Evolutionary conservation across 106 monocot genomes (phyloP).

Genomic region (Alisma plantagoaquatica): DNA sequence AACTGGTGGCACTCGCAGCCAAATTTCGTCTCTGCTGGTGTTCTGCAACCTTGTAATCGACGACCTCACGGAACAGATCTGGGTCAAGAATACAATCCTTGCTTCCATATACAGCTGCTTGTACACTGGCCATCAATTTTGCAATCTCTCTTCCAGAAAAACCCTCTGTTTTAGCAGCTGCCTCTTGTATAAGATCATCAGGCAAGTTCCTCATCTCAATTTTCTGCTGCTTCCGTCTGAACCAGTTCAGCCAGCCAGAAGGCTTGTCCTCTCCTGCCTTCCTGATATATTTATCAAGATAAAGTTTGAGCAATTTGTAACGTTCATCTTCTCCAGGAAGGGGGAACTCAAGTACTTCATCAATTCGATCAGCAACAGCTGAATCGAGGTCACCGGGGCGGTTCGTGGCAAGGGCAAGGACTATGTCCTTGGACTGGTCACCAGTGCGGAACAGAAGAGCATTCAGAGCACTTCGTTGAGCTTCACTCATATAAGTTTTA

Average conservation of each 20-base stretch:
- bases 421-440: slow-evolving; percentile 86
- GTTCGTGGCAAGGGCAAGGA: slow-evolving; percentile 91
- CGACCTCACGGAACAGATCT: slow-evolving; percentile 58
- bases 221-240: slow-evolving; percentile 40
- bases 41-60: slow-evolving; percentile 95
- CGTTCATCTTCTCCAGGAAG: slow-evolving; percentile 85
- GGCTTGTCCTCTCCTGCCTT: slow-evolving; percentile 23
- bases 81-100: slow-evolving; percentile 69
- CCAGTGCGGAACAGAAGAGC: slow-evolving; percentile 98
- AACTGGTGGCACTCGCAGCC: too few relatives aligned
- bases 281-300: slow-evolving; percentile 83
- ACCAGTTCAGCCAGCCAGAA: slow-evolving; percentile 24
- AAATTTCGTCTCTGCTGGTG: slow-evolving; percentile 79
- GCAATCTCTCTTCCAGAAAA: slow-evolving; percentile 97
- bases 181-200: slow-evolving; percentile 69
- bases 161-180: slow-evolving; percentile 70
- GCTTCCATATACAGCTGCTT: slow-evolving; percentile 93
- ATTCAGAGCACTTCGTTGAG: slow-evolving; percentile 91
- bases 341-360: slow-evolving; percentile 90
- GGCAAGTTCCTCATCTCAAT: slow-evolving; percentile 66
- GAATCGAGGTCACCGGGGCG: slow-evolving; percentile 95
- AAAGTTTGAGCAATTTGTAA: slow-evolving; percentile 77
- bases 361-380: slow-evolving; percentile 84
- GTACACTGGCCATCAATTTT: slow-evolving; percentile 82
- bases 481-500: slow-evolving; percentile 82